phyloP scores from a whole-genome alignment of 139 green algal genomes.

The Tetraselmis chui region DNA sequence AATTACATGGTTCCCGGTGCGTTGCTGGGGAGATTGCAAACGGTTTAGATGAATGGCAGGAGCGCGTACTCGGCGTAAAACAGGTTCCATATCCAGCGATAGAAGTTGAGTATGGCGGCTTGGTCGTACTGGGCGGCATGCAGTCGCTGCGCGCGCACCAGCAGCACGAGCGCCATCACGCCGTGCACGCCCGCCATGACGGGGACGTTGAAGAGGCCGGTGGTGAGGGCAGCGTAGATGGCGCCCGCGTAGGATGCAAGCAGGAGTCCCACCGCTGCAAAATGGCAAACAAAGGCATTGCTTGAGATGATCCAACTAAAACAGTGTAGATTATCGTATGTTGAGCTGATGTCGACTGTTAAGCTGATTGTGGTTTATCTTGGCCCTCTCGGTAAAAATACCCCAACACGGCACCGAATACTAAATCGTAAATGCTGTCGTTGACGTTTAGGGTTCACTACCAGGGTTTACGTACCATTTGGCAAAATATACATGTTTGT shows the following conservation, averaged over 20 bases:
- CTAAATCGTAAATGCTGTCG: no score
- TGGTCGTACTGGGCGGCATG: constrained; percentile 53
- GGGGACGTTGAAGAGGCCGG: constrained; percentile 56
- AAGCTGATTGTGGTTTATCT: no score
- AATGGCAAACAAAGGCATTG: not conserved
- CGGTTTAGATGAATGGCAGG: constrained; percentile 68
- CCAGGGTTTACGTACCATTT: no score
- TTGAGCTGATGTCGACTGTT: no score
- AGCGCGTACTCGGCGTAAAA: constrained; percentile 94
- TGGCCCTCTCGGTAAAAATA: no score
- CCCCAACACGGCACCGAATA: no score
- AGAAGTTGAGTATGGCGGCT: constrained; percentile 67
- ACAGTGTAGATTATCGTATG: no score
- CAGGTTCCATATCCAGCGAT: constrained; percentile 90
- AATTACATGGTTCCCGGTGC: no score
- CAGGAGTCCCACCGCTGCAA: constrained; percentile 54
- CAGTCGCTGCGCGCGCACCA: constrained; percentile 46
- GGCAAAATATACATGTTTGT: no score
- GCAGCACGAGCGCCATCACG: constrained; percentile 47
- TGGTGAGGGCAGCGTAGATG: constrained; percentile 49
- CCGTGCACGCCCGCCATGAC: constrained; percentile 81
- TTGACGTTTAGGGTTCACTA: no score
- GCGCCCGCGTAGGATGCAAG: constrained; percentile 85
- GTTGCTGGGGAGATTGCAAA: no score
- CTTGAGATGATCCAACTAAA: no score